Conservation (phyloP, 2,329 filamentous ascomycete species). For the Trichophaea hybrida region DNA sequence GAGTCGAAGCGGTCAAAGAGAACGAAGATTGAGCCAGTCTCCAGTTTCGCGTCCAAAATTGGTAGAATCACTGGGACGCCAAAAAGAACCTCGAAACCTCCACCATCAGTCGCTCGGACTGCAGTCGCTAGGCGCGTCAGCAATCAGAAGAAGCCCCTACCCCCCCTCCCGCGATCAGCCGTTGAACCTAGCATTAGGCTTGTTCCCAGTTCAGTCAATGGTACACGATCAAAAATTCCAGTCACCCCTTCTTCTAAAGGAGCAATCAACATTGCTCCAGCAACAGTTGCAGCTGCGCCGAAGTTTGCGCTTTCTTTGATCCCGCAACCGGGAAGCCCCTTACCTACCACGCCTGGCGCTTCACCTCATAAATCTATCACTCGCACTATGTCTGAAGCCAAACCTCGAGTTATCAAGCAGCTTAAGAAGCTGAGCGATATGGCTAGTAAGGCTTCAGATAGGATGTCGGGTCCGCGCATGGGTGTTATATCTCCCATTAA, state of each 20-base stretch:
- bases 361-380: not conserved
- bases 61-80: not conserved
- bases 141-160: constrained; percentile 4
- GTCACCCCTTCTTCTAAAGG: constrained; percentile 7
- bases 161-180: constrained; percentile 7
- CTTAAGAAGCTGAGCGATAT: not conserved
- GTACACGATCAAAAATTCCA: constrained; percentile 12
- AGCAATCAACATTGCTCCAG: constrained; percentile 1
- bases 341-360: not conserved
- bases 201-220: constrained; percentile 1
- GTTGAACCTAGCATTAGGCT: constrained; percentile 16
- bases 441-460: not conserved
- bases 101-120: not conserved
- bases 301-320: constrained; percentile 11
- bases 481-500: constrained; percentile 1
- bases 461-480: not conserved
- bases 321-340: constrained; percentile 2
- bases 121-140: constrained; percentile 6
- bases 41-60: not conserved
- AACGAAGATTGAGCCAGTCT: constrained; percentile 12
- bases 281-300: constrained; percentile 9
- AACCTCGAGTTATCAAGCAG: constrained; percentile 1
- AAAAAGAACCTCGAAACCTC: not conserved
- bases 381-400: not conserved
- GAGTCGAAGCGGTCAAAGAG: constrained; percentile 13